Evolutionary conservation across 2,329 filamentous ascomycete species (phyloP).

Genomic region (Hawksworthiomyces lignivorus): DNA sequence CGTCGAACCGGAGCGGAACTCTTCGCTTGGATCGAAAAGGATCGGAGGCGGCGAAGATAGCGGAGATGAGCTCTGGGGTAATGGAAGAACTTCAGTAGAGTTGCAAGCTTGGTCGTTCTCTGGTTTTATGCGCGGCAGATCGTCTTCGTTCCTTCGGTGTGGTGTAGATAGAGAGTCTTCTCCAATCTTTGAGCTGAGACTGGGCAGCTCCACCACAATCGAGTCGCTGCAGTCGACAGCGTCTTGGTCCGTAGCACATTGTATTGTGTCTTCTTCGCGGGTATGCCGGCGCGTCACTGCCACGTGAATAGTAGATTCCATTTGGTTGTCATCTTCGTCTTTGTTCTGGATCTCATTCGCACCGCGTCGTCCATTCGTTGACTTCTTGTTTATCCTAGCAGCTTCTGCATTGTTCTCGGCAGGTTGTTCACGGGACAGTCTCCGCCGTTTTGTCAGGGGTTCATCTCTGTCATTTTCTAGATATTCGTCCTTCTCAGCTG

Average conservation of each 20-base stretch:
- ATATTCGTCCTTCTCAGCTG: constrained; percentile 14
- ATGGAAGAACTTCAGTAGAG: constrained; percentile 4
- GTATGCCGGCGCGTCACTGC: too few species aligned
- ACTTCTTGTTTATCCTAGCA: too few species aligned
- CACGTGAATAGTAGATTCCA: too few species aligned
- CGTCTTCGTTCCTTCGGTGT: constrained; percentile 13
- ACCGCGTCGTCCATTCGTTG: too few species aligned
- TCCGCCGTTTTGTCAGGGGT: constrained; percentile 26
- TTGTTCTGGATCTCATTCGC: neutral
- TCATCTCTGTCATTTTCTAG: neutral
- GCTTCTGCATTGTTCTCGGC: neutral
- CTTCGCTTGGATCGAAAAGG: constrained; percentile 43
- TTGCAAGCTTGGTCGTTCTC: too few species aligned
- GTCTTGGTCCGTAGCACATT: neutral
- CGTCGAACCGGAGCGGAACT: constrained; percentile 20
- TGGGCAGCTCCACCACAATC: constrained; percentile 10
- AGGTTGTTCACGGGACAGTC: constrained; percentile 16
- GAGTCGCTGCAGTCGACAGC: neutral
- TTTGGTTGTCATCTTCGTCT: too few species aligned
- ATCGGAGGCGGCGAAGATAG: constrained; percentile 48
- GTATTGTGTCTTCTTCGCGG: neutral
- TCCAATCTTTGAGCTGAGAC: neutral
- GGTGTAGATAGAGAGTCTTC: constrained; percentile 14
- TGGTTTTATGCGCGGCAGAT: constrained; percentile 15
- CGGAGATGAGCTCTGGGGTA: constrained; percentile 41